Base-by-base conservation (phyloP, 2,329 filamentous ascomycete genomes). In the Penicillium sp. region DNA sequence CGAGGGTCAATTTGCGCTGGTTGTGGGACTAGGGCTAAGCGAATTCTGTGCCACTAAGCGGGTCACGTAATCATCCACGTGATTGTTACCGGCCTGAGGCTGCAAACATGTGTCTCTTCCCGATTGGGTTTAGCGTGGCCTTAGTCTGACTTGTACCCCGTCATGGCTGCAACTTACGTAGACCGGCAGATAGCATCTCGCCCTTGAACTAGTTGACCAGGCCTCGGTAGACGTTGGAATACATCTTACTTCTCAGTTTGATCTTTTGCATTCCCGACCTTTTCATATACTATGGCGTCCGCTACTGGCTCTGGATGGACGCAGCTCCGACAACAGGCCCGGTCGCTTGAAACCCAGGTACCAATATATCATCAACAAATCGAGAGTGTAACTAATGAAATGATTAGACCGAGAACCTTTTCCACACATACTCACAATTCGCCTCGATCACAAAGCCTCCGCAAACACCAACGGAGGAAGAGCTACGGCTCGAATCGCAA, bases 251-350 rank as follows among this genome's bases (percentile, higher is more conserved):
- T 27, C 24, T 43, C 38, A 13, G 18, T 18, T 18, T 18, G 9
- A 40, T 43, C 40, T 34, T 16, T 43, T 36, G 11, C 32, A 47
- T 11, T 42, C 29, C 38, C 31, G 21, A 42, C 43, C 22, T 22
- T 43, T 51, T 29, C 53, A 24, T 44, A 47, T 44, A 46, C 47
- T 60, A 86, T 86, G 83, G 77, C 82, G 60, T 70, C 80, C 62
- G 74, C 83, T 60, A 85, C 76, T n/a, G 75, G 77, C 59, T 81
- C 83, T 60, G 88, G 92, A 77, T 99, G 94, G 94, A 88, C 91
- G 69, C 92, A 97, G 78, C 83, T 97, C 64, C 90, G 94, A 67
- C 92, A 97, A 73, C 93, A 97, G 77, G 91, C 92, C 58, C 84
- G 94, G 67, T 85, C 87, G 43, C 81, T 97, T 59, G 94, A 99